Percentiles rank a stretch among this genome's conserved stretches.
Evolutionary conservation across 106 monocot genomes (phyloP).

Genomic region (Agapanthus africanus): DNA sequence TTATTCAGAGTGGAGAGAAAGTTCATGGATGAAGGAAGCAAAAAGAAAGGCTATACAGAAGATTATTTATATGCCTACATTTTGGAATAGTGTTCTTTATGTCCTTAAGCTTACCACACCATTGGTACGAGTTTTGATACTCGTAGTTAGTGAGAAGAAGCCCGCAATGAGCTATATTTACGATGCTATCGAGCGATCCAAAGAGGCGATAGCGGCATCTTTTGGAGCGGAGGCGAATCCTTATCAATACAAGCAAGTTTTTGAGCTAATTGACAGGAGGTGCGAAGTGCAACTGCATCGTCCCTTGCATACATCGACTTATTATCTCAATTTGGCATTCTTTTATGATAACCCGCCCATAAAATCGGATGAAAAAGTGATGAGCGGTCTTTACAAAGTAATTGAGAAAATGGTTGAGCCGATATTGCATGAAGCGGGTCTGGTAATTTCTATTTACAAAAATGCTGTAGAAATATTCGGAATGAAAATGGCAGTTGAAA

Average conservation of each 20-base stretch:
- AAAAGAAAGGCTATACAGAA: no score
- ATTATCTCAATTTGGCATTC: background rate
- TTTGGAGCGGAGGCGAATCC: background rate
- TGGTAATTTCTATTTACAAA: no score
- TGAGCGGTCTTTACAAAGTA: background rate
- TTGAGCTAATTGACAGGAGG: background rate
- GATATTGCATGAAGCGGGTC: background rate
- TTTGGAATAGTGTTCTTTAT: no score
- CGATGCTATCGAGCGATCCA: background rate
- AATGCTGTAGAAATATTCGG: no score
- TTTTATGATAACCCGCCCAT: background rate
- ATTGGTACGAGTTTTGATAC: background rate
- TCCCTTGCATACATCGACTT: background rate
- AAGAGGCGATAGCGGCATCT: background rate
- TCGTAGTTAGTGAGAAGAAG: background rate
- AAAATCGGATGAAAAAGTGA: background rate
- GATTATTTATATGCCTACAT: no score
- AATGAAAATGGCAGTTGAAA: background rate
- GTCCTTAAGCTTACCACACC: background rate
- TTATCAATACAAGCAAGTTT: background rate
- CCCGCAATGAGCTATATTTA: conserved; percentile 4
- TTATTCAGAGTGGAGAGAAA: no score
- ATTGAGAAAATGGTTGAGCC: background rate
- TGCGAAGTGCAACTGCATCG: background rate
- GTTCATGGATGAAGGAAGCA: no score